Evolutionary conservation across 2,329 filamentous ascomycete species (phyloP).

Genomic region (Talaromyces piceae): DNA sequence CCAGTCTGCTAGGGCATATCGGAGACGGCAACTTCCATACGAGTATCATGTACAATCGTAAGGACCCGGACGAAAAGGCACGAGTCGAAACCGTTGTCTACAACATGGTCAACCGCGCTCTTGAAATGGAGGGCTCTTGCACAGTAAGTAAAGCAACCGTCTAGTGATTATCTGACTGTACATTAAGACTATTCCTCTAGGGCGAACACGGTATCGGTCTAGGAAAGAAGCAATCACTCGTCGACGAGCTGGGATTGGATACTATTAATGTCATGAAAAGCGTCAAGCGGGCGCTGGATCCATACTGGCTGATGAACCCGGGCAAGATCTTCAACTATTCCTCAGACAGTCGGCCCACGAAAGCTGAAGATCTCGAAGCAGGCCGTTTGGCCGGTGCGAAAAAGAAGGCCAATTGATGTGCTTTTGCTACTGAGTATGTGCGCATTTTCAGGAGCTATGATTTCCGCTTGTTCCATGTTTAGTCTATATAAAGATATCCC

Average conservation of each 20-base stretch:
- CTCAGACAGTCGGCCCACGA: constrained; percentile 5
- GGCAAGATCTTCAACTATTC: constrained; percentile 77
- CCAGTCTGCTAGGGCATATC: constrained; percentile 80
- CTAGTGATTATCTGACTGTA: background rate
- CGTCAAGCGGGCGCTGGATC: constrained; percentile 77
- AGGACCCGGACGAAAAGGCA: constrained; percentile 59
- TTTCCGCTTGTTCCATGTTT: too few relatives aligned
- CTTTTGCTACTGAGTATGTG: background rate
- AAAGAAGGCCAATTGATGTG: constrained; percentile 11
- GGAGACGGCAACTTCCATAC: constrained; percentile 95
- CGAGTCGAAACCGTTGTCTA: constrained; percentile 76
- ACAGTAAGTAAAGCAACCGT: constrained; percentile 43
- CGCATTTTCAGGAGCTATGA: background rate
- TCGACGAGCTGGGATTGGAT: constrained; percentile 71
- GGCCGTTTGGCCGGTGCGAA: constrained; percentile 8
- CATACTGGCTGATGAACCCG: constrained; percentile 82
- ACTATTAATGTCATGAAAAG: constrained; percentile 78
- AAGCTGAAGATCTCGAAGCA: constrained; percentile 7
- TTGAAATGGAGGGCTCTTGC: constrained; percentile 91
- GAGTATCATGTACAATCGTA: constrained; percentile 78
- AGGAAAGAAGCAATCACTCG: constrained; percentile 73
- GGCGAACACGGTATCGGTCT: constrained; percentile 82
- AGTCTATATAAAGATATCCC: too few relatives aligned
- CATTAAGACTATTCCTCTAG: background rate
- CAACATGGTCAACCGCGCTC: constrained; percentile 81